phyloP scores from a whole-genome alignment of 768 basidiomycete genomes.

The Rhizopogon vinicolor region DNA sequence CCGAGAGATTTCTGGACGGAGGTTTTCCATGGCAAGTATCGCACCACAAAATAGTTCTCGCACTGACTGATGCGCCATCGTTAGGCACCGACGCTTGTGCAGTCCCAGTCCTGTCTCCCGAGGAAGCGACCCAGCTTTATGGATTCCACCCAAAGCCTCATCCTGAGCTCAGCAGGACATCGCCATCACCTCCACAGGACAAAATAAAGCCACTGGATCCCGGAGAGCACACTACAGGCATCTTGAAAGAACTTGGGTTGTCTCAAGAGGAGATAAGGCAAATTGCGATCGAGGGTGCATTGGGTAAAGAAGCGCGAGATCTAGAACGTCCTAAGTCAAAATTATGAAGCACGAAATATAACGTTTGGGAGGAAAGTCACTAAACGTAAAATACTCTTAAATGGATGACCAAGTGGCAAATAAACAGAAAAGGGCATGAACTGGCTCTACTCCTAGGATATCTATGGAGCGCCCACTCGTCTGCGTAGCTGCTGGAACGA shows the following conservation, averaged over 20 bases:
- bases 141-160: conserved; percentile 46
- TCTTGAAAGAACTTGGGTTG: conserved; percentile 50
- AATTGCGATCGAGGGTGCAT: conserved; percentile 43
- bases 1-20: conserved; percentile 66
- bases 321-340: conserved; percentile 18
- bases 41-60: not conserved
- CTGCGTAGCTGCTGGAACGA: conserved; percentile 28
- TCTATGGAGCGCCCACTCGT: conserved; percentile 15
- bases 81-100: conserved; percentile 70
- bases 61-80: not conserved
- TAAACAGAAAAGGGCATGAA: no score
- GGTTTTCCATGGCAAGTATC: conserved; percentile 55
- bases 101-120: conserved; percentile 60
- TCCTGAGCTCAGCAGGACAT: conserved; percentile 37
- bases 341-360: conserved; percentile 12
- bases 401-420: not conserved
- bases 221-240: conserved; percentile 49
- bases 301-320: conserved; percentile 31
- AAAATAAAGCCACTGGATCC: conserved; percentile 29
- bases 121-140: conserved; percentile 51
- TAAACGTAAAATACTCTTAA: not conserved
- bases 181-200: conserved; percentile 13
- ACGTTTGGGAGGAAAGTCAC: not conserved
- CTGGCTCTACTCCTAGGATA: not conserved
- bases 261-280: conserved; percentile 31